Evolutionary conservation across 768 basidiomycete genomes (phyloP).

Genomic region (Phanerochaete carnosa): DNA sequence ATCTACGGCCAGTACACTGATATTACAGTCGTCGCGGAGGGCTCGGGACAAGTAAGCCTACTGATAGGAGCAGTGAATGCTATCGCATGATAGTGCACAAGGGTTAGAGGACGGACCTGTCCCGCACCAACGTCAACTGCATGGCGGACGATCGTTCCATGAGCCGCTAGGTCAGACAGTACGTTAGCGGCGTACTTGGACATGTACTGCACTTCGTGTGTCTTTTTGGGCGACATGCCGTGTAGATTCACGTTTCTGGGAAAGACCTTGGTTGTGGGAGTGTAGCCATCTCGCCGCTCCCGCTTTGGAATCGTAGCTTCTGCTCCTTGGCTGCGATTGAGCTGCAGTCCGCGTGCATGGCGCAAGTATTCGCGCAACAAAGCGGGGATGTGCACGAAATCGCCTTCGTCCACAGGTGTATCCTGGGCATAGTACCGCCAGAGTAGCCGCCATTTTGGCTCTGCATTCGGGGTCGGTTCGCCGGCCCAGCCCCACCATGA

Average conservation of each 20-base stretch:
- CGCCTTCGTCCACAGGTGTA: background rate
- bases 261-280: conserved; percentile 1
- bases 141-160: conserved; percentile 27
- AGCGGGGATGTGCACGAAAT: conserved; percentile 10
- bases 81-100: background rate
- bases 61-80: background rate
- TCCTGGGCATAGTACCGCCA: conserved; percentile 14
- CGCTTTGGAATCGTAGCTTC: background rate
- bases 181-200: conserved; percentile 45
- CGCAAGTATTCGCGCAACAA: conserved; percentile 14
- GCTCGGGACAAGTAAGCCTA: conserved; percentile 65
- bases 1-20: conserved; percentile 67
- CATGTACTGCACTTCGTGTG: conserved; percentile 70
- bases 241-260: conserved; percentile 10
- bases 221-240: conserved; percentile 77
- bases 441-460: conserved; percentile 17
- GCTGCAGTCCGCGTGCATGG: conserved; percentile 15
- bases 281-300: background rate
- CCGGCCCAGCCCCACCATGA: conserved; percentile 27
- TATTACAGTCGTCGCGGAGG: conserved; percentile 28
- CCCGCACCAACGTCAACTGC: conserved; percentile 76
- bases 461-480: background rate
- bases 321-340: conserved; percentile 3
- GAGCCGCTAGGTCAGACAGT: conserved; percentile 24
- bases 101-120: conserved; percentile 38